Base-by-base conservation (phyloP, 179 eudicot genomes). In the Silene vulgaris region DNA sequence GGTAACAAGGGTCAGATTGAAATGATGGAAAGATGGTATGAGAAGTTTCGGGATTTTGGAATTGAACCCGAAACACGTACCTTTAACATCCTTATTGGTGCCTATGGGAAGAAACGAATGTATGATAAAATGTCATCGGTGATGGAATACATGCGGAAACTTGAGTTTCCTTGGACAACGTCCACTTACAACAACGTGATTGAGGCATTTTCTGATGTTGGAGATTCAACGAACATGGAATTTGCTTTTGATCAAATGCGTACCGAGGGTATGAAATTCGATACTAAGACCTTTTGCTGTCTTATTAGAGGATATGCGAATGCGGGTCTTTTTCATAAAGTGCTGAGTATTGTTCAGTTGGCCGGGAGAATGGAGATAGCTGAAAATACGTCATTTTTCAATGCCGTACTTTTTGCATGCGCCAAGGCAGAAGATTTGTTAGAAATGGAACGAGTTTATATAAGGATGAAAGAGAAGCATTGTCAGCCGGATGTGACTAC, bases 81-180 rank as follows among this genome's bases (percentile, higher is more conserved):
- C 29, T 95, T 92, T 63, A 95, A 95, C 82, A 95, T 95, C 60
- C 86, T 95, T 32, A 92, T 92, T 52, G 97, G 97, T 72, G 95
- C 97, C 26, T 95, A 95, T 75, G 99, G 99, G 65, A 92, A 92
- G 89, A 90, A 90, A 80, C 77, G 84, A 0, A 85, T 92, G 95
- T 92, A 95, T 35, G 97, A 92, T 77, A 92, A 95, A 65, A 95
- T 95, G 99, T 89, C 97, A 2, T 77, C 97, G 0, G 99, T 95
- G 56, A 92, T 95, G 97, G 99, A 95, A 76, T 92, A 92, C 84
- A 92, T 92, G 99, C 94, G 97, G 14, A 95, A 88, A 84, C 88
- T 90, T 54, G 82, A 88, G 43, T 95, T 88, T 75, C 89, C 93
- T 3, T 95, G 99, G 99, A 95, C 99, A 16, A 95, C 97, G 8